These are phyloP conservation scores for Alternaria gansuensis DNA, from an alignment of 2,329 filamentous ascomycete genomes.

Conservation along the genomic window DNA sequence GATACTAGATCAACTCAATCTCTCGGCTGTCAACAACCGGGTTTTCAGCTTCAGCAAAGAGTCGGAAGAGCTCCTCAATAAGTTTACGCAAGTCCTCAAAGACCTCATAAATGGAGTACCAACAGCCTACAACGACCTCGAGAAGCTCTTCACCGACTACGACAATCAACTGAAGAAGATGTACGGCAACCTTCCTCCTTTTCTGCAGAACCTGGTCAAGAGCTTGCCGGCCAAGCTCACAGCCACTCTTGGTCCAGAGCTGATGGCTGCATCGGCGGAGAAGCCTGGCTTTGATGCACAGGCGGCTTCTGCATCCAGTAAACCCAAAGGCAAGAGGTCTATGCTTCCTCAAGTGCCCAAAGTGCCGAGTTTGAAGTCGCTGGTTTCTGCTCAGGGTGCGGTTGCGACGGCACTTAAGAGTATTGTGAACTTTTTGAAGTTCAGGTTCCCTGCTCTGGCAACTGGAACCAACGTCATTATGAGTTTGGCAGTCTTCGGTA, in stretches of 20 bases:
- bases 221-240: conserved; percentile 85
- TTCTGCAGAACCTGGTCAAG: conserved; percentile 86
- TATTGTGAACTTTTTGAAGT: conserved; percentile 88
- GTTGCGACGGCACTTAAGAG: conserved; percentile 84
- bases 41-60: conserved; percentile 86
- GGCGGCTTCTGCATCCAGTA: conserved; percentile 30
- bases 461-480: conserved; percentile 87
- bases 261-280: conserved; percentile 80
- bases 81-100: conserved; percentile 90
- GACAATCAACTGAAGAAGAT: conserved; percentile 70
- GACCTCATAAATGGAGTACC: conserved; percentile 92
- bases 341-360: conserved; percentile 68
- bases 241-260: conserved; percentile 76
- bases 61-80: conserved; percentile 79
- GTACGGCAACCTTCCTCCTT: conserved; percentile 74
- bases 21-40: conserved; percentile 83
- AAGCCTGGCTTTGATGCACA: conserved; percentile 62
- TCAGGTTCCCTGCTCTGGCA: conserved; percentile 88
- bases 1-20: conserved; percentile 84
- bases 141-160: conserved; percentile 70
- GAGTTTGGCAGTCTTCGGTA: conserved; percentile 87
- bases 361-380: conserved; percentile 76
- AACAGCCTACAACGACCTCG: conserved; percentile 91
- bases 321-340: conserved; percentile 60
- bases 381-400: conserved; percentile 87